A percentile compares a stretch with the other conserved stretches of the same genome.
These are phyloP conservation scores for Penicillium occitanis DNA, from an alignment of 2,329 filamentous ascomycete genomes.

Conservation along the genomic window DNA sequence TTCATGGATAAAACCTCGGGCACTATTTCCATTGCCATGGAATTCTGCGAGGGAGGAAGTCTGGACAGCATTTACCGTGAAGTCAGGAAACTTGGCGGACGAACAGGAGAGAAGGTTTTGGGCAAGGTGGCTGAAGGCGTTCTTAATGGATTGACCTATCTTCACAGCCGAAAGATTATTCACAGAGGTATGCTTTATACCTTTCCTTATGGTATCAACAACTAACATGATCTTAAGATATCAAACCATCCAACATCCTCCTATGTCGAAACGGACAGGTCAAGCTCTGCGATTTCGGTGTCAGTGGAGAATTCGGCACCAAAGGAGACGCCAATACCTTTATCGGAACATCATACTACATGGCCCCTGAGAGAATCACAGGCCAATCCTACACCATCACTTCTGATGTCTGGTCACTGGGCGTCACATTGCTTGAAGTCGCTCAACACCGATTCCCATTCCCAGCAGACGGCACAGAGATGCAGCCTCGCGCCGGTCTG, in stretches of 20 bases:
- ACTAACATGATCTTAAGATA: slow-evolving; percentile 56
- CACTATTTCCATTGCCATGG: slow-evolving; percentile 98
- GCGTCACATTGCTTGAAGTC: slow-evolving; percentile 97
- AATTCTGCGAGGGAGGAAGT: slow-evolving; percentile 95
- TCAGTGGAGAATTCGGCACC: slow-evolving; percentile 95
- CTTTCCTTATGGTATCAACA: too few relatives aligned
- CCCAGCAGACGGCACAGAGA: slow-evolving; percentile 92
- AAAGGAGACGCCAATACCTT: slow-evolving; percentile 99
- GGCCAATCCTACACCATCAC: slow-evolving; percentile 98
- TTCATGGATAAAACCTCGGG: slow-evolving; percentile 95
- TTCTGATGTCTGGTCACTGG: slow-evolving; percentile 96
- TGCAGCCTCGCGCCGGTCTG: slow-evolving; percentile 86
- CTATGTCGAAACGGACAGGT: slow-evolving; percentile 89
- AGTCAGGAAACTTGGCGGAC: slow-evolving; percentile 89
- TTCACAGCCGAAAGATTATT: slow-evolving; percentile 94
- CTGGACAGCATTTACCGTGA: slow-evolving; percentile 97
- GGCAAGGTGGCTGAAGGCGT: slow-evolving; percentile 97
- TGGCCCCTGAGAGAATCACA: slow-evolving; percentile 97
- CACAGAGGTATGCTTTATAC: slow-evolving; percentile 61
- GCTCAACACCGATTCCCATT: slow-evolving; percentile 98
- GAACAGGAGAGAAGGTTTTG: slow-evolving; percentile 94
- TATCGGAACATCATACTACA: slow-evolving; percentile 98
- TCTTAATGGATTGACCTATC: slow-evolving; percentile 86
- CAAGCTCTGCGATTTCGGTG: slow-evolving; percentile 97
- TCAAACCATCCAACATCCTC: slow-evolving; percentile 97